A percentile compares a stretch with the other conserved stretches of the same genome.
Conservation (phyloP, 2,329 filamentous ascomycete species). For the Alternaria postmessia region DNA sequence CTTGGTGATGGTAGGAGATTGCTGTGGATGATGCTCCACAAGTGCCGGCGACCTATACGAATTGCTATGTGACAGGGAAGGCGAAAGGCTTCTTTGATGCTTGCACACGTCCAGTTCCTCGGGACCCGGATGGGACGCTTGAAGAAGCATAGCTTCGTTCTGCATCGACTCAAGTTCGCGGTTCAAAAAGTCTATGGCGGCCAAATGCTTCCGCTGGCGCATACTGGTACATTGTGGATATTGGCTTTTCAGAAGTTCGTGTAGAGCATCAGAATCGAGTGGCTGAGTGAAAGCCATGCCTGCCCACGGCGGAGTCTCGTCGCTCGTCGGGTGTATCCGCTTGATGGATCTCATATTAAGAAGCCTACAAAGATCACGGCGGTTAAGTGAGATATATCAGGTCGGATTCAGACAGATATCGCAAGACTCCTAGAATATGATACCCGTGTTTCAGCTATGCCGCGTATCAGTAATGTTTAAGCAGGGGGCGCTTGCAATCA, state of each 20-base stretch:
- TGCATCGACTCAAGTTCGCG: slow-evolving; percentile 33
- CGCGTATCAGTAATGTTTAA: neutral
- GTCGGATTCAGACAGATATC: neutral
- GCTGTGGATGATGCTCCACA: slow-evolving; percentile 10
- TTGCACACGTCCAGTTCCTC: neutral
- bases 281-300: slow-evolving; percentile 33
- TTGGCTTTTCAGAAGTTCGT: slow-evolving; percentile 28
- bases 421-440: neutral
- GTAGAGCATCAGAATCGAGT: slow-evolving; percentile 36
- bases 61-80: neutral
- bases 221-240: slow-evolving; percentile 32
- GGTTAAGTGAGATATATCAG: neutral
- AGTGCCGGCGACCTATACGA: neutral
- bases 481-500: neutral
- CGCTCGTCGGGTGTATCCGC: slow-evolving; percentile 27
- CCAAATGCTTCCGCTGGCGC: slow-evolving; percentile 38
- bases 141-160: neutral
- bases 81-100: slow-evolving; percentile 2
- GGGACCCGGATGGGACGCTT: neutral
- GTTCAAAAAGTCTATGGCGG: slow-evolving; percentile 38
- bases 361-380: neutral
- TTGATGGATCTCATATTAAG: slow-evolving; percentile 22
- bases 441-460: neutral
- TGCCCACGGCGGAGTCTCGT: slow-evolving; percentile 36
- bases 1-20: slow-evolving; percentile 8